These are phyloP conservation scores for Carex littledalei DNA, from an alignment of 176 grass and related monocot species.

Conservation along the genomic window DNA sequence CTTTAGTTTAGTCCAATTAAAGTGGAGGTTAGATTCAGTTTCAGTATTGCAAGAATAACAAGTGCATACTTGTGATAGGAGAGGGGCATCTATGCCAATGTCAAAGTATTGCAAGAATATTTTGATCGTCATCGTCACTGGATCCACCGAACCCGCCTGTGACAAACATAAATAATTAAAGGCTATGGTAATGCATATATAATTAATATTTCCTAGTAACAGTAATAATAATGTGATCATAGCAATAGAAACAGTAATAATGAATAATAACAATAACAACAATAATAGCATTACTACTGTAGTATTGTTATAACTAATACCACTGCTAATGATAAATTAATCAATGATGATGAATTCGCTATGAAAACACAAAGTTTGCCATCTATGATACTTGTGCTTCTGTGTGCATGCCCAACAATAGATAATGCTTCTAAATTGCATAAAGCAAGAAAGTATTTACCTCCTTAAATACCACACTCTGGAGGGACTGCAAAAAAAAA, in stretches of 20 bases:
- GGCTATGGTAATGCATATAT: conserved; percentile 8
- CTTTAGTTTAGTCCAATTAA: neutral
- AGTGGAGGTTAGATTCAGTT: neutral
- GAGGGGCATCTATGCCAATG: conserved; percentile 87
- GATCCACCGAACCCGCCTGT: conserved; percentile 91
- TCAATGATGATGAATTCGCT: neutral
- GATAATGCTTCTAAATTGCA: neutral
- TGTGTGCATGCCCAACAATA: neutral
- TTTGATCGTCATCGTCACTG: conserved; percentile 93
- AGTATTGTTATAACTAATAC: neutral
- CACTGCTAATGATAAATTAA: neutral
- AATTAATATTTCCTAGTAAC: neutral
- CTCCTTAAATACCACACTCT: conserved; percentile 99
- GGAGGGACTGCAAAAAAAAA: conserved; percentile 81
- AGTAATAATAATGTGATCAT: conserved; percentile 2
- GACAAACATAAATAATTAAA: conserved; percentile 26
- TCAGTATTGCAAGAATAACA: neutral
- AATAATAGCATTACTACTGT: conserved; percentile 15
- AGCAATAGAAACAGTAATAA: neutral
- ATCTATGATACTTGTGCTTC: neutral
- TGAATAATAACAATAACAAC: neutral
- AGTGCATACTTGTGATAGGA: conserved; percentile 70
- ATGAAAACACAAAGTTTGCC: neutral
- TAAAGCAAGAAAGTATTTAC: conserved; percentile 26
- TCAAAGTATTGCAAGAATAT: conserved; percentile 95